phyloP scores from a whole-genome alignment of 345 rosid genomes.

The Nephelium lappaceum region DNA sequence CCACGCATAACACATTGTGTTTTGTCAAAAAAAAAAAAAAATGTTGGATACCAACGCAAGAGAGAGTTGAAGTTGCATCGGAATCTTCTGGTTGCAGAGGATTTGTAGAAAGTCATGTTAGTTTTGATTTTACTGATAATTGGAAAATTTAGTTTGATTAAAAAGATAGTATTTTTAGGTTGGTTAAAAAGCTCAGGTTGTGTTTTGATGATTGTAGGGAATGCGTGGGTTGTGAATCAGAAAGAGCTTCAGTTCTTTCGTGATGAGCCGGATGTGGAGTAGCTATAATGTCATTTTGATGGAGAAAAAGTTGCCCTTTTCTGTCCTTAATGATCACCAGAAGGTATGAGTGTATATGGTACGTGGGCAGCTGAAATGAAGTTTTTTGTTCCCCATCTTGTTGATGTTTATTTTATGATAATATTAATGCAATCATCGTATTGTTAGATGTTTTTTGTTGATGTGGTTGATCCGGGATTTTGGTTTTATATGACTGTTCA shows the following conservation, averaged over 20 bases:
- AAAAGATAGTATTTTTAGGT: no score
- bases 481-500: background rate
- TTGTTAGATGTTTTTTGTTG: background rate
- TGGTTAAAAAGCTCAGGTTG: background rate
- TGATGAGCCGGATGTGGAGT: slow-evolving; percentile 69
- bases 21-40: no score
- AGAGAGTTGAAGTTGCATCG: no score
- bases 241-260: slow-evolving; percentile 75
- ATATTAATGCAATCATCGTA: background rate
- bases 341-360: slow-evolving; percentile 46
- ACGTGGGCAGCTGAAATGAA: background rate
- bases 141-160: no score
- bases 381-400: background rate
- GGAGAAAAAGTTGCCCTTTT: slow-evolving; percentile 75
- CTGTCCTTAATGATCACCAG: slow-evolving; percentile 75
- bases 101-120: no score
- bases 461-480: background rate
- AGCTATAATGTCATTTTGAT: slow-evolving; percentile 76
- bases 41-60: no score
- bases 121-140: no score
- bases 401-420: no score
- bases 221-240: slow-evolving; percentile 78
- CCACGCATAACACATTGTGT: no score
- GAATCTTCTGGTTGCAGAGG: no score
- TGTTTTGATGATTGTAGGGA: slow-evolving; percentile 42